These are phyloP conservation scores for Xerocomellus amylosporus DNA, from an alignment of 768 basidiomycete species.

Conservation along the genomic window DNA sequence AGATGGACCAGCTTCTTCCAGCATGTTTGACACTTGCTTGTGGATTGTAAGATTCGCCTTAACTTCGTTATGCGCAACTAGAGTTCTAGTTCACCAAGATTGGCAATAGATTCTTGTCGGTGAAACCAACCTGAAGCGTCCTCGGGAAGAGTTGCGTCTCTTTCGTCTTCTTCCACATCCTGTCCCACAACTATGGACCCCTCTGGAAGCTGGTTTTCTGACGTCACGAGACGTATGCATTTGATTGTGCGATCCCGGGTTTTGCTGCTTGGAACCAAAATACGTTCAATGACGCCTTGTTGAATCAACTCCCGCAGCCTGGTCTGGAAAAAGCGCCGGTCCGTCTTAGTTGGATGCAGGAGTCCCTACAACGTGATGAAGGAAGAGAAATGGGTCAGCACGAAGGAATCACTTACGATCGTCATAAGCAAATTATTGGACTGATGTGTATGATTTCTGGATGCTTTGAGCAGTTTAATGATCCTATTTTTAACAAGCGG, in stretches of 20 bases:
- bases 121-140: constrained; percentile 31
- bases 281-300: constrained; percentile 71
- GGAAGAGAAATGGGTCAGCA: neutral
- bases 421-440: constrained; percentile 75
- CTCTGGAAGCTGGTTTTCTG: constrained; percentile 36
- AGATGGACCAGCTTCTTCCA: constrained; percentile 62
- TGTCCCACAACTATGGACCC: constrained; percentile 37
- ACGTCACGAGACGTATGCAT: constrained; percentile 62
- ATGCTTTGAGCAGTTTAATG: constrained; percentile 66
- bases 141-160: constrained; percentile 29
- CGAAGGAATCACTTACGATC: constrained; percentile 49
- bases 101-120: neutral
- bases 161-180: constrained; percentile 42
- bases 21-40: constrained; percentile 71
- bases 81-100: neutral
- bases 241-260: constrained; percentile 47
- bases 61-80: constrained; percentile 39
- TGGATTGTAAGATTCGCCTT: constrained; percentile 70
- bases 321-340: constrained; percentile 79
- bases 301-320: constrained; percentile 71
- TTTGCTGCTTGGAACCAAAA: constrained; percentile 61
- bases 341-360: constrained; percentile 65
- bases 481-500: constrained; percentile 69
- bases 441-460: constrained; percentile 66
- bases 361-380: constrained; percentile 56